Evolutionary conservation across 202 grass and related monocot genomes (phyloP), one percentile per base, ranked within the genome.

Genomic region (Schoenoplectus tabernaemontani): DNA sequence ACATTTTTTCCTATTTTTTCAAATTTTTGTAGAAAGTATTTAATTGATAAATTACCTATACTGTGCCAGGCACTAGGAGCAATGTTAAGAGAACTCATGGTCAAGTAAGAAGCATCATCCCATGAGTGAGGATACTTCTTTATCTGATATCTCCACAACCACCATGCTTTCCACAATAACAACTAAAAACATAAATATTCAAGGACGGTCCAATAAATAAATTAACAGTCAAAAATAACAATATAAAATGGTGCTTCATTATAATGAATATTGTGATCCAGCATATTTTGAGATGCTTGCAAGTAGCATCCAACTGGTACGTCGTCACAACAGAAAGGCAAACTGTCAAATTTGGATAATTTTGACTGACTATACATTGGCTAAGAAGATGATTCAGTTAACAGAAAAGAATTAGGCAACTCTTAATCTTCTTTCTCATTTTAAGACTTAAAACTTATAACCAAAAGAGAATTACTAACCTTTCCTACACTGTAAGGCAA

Each of bases 21-120:
- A 51, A 51, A 51, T 71, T 71, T 46, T 12, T 48, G 9, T 7
- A 12, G 20, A 57, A 15, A 66, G 37, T 39, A 38, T 30, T 56
- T 4, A 32, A 58, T 9, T n/a, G 34, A 34, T 22, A 77, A 71
- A 53, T 53, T 98, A 98, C 91, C 95, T 46, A 98, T 90, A 89
- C 87, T 90, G 82, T 82, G 65, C 95, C 95, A 98, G 81, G 81
- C 64, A 77, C 57, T 81, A 64, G 60, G 59, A 86, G 84, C 70
- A 58, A 94, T 84, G 59, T 87, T 90, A 71, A 98, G 87, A 56
- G 82, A 87, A 76, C 65, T 92, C 64, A 44, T 48, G 68, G 95
- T 98, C 86, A 94, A 94, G 85, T 89, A 94, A 77, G 87, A 92
- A 82, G 95, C 95, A 86, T 98, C 95, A 50, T 98, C 86, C 91